A percentile compares a stretch with the other conserved stretches of the same genome.
phyloP scores from a whole-genome alignment of 139 green algal genomes.

The Volvox reticuliferus region DNA sequence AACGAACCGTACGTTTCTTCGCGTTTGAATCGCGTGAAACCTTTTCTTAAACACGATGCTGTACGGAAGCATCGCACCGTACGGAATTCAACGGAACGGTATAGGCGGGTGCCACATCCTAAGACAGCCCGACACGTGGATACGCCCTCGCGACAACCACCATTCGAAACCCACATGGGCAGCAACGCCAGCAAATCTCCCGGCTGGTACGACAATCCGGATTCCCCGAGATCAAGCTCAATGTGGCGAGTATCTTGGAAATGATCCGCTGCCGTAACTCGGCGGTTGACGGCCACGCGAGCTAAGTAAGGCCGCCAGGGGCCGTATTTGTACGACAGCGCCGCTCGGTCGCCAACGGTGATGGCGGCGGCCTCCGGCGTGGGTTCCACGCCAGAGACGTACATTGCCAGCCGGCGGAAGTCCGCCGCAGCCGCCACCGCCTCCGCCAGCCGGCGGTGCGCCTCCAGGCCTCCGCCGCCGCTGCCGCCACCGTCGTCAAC shows the following conservation, averaged over 20 bases:
- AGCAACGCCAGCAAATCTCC: slow-evolving; percentile 88
- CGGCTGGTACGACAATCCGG: slow-evolving; percentile 75
- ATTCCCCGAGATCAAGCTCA: slow-evolving; percentile 28
- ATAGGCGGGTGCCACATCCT: no score
- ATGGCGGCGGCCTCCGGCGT: neutral
- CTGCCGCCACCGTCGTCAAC: neutral
- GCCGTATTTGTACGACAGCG: slow-evolving; percentile 45
- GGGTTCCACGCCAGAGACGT: slow-evolving; percentile 12
- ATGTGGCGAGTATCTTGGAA: slow-evolving; percentile 88
- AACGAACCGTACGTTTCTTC: no score
- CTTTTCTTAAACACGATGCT: no score
- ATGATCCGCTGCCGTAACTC: slow-evolving; percentile 80
- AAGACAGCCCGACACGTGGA: no score
- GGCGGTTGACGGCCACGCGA: slow-evolving; percentile 68
- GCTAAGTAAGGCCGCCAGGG: slow-evolving; percentile 74
- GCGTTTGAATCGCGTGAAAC: no score
- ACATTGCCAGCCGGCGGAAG: slow-evolving; percentile 22
- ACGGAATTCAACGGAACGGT: no score
- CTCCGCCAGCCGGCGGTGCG: neutral
- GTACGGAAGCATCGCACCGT: no score
- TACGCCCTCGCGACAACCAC: no score
- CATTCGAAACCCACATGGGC: slow-evolving; percentile 55
- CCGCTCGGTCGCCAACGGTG: neutral
- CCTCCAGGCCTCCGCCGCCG: slow-evolving; percentile 53
- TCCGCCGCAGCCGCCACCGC: slow-evolving; percentile 14